Evolutionary conservation across 129 eudicot genomes (phyloP).

Genomic region (Ambrosia trifida): DNA sequence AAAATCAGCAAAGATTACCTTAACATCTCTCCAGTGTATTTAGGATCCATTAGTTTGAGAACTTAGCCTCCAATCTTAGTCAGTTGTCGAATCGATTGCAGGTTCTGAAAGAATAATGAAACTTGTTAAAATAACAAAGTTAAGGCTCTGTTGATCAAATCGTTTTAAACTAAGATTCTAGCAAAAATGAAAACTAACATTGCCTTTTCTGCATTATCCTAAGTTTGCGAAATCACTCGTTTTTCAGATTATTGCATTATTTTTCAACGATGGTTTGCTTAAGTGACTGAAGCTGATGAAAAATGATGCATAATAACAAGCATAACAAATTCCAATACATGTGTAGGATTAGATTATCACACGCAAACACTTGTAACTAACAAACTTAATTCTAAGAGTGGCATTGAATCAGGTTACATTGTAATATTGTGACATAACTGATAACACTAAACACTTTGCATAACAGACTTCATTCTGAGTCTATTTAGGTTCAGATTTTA

Average conservation of each 20-base stretch:
- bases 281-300: background rate
- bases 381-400: background rate
- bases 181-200: background rate
- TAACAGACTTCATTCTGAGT: no score
- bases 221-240: background rate
- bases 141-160: background rate
- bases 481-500: no score
- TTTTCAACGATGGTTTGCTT: background rate
- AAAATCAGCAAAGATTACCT: constrained; percentile 27
- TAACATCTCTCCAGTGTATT: constrained; percentile 51
- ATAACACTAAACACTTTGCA: no score
- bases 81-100: background rate
- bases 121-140: background rate
- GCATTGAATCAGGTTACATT: background rate
- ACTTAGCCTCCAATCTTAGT: constrained; percentile 11
- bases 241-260: background rate
- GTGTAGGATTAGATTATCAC: background rate
- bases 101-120: constrained; percentile 13
- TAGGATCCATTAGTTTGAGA: constrained; percentile 46
- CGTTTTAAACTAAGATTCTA: background rate
- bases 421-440: background rate
- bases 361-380: background rate
- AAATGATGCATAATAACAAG: background rate
- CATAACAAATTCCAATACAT: background rate
- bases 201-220: background rate